Conservation (phyloP, 2,329 filamentous ascomycete genomes). For the Dothideomycetes sp. region DNA sequence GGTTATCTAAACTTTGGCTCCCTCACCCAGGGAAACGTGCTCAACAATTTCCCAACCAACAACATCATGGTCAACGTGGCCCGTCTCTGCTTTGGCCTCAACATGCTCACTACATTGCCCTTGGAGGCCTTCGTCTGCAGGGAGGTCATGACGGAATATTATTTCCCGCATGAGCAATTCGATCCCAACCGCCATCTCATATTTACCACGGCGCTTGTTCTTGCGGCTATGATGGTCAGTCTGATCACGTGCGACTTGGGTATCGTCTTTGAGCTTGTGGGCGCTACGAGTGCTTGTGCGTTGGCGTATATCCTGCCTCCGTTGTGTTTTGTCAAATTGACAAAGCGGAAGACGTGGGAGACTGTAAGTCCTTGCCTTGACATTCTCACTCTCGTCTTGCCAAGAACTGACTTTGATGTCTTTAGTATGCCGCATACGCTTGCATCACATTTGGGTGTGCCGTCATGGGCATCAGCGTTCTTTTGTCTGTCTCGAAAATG, state of each 20-base stretch:
- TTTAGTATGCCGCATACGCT: slow-evolving; percentile 59
- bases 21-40: slow-evolving; percentile 83
- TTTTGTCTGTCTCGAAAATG: slow-evolving; percentile 64
- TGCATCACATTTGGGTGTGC: slow-evolving; percentile 65
- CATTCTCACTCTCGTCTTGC: neutral
- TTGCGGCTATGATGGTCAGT: slow-evolving; percentile 63
- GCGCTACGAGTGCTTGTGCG: slow-evolving; percentile 85
- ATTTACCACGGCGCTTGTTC: slow-evolving; percentile 73
- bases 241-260: slow-evolving; percentile 88
- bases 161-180: slow-evolving; percentile 61
- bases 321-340: slow-evolving; percentile 88
- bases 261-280: slow-evolving; percentile 89
- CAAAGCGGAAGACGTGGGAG: slow-evolving; percentile 48
- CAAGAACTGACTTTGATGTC: slow-evolving; percentile 34
- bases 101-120: slow-evolving; percentile 95
- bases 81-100: slow-evolving; percentile 89
- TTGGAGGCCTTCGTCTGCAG: slow-evolving; percentile 96
- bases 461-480: slow-evolving; percentile 72
- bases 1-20: slow-evolving; percentile 92
- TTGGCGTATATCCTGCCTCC: slow-evolving; percentile 93
- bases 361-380: slow-evolving; percentile 9
- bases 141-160: slow-evolving; percentile 90
- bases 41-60: slow-evolving; percentile 91
- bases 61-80: slow-evolving; percentile 93
- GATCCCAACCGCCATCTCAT: slow-evolving; percentile 75